phyloP scores from a whole-genome alignment of 306 rosid species.

The Urtica urens region DNA sequence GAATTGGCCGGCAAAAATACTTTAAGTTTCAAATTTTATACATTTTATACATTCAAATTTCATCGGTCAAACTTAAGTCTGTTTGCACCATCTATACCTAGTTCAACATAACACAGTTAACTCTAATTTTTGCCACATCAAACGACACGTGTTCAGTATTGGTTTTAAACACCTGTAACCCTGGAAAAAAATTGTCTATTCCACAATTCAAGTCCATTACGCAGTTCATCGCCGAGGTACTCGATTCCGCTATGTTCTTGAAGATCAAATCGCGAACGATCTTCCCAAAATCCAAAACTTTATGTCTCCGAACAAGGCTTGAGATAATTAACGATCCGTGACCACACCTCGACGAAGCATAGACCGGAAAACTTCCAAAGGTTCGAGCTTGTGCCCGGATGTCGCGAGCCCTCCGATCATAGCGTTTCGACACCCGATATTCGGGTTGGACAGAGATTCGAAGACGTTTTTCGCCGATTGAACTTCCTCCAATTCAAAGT shows the following conservation, averaged over 20 bases:
- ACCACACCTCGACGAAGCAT: slow-evolving; percentile 22
- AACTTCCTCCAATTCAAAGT: slow-evolving; percentile 36
- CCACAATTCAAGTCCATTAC: slow-evolving; percentile 36
- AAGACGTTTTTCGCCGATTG: slow-evolving; percentile 34
- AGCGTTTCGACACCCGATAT: slow-evolving; percentile 47
- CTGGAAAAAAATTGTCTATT: slow-evolving; percentile 19
- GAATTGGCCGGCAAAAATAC: no score
- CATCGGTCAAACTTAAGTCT: no score
- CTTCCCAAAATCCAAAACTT: slow-evolving; percentile 25
- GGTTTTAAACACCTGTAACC: slow-evolving; percentile 33
- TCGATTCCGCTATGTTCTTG: slow-evolving; percentile 17
- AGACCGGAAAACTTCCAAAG: slow-evolving; percentile 26
- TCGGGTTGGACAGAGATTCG: slow-evolving; percentile 20
- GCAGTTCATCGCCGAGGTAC: slow-evolving; percentile 29
- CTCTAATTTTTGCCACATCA: no score
- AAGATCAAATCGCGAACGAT: slow-evolving; percentile 39
- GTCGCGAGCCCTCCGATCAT: slow-evolving; percentile 39
- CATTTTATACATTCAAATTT: no score
- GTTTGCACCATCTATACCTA: no score
- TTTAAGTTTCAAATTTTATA: no score
- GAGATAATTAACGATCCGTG: slow-evolving; percentile 42
- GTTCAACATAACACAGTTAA: no score
- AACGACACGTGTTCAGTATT: no score
- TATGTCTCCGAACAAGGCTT: slow-evolving; percentile 30
- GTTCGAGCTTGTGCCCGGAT: slow-evolving; percentile 27